A percentile compares a stretch with the other conserved stretches of the same genome.
phyloP scores from a whole-genome alignment of 208 protist species.

The Trypanosoma melophagium region DNA sequence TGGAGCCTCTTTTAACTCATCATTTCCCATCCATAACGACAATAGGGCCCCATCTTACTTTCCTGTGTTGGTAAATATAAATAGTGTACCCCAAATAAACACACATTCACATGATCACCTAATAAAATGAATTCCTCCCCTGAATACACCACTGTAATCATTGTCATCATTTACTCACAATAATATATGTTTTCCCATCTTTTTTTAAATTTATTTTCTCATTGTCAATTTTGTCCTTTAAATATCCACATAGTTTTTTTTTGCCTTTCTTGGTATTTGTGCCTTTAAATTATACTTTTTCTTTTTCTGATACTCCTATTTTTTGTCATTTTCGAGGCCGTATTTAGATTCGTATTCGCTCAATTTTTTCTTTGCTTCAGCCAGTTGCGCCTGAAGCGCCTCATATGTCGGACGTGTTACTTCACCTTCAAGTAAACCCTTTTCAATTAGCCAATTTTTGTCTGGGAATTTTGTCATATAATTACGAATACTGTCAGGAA shows the following conservation, averaged over 20 bases:
- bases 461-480: slow-evolving; percentile 97
- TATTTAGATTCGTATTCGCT: slow-evolving; percentile 51
- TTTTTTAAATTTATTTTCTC: not conserved
- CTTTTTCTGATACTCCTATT: no score
- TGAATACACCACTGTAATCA: no score
- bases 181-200: not conserved
- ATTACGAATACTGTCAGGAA: slow-evolving; percentile 96
- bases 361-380: slow-evolving; percentile 58
- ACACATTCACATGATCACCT: no score
- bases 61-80: no score
- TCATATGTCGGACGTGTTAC: slow-evolving; percentile 82
- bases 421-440: slow-evolving; percentile 85
- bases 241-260: not conserved
- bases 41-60: no score
- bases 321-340: not conserved
- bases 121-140: no score
- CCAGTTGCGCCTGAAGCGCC: slow-evolving; percentile 52
- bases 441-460: slow-evolving; percentile 95
- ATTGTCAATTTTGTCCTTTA: not conserved
- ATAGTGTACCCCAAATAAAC: no score
- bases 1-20: no score
- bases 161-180: not conserved
- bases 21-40: no score
- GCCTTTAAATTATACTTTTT: not conserved
- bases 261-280: not conserved